A percentile compares a stretch with the other conserved stretches of the same genome.
Conservation (phyloP, 371 early-diverging fungal genomes). For the Actinomortierella wolfii region DNA sequence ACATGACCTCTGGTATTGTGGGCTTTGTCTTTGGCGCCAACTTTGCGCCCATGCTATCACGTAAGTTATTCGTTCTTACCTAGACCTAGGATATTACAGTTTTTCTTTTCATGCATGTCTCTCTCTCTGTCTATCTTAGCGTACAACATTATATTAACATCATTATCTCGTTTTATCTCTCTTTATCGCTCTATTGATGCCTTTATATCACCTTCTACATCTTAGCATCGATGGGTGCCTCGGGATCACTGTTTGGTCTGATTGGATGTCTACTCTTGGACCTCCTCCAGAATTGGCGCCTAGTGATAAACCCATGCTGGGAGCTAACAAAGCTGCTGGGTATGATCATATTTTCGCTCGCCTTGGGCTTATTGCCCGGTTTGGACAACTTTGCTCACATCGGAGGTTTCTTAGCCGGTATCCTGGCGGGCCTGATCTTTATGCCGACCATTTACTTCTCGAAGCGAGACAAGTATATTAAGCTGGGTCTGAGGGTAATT, state of each 20-base stretch:
- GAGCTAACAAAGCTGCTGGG: conserved; percentile 75
- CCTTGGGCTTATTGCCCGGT: conserved; percentile 72
- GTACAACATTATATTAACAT: too few relatives aligned
- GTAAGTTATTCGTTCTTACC: conserved; percentile 41
- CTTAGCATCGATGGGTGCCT: conserved; percentile 77
- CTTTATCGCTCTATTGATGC: not conserved
- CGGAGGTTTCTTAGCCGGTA: conserved; percentile 66
- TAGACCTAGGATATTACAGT: not conserved
- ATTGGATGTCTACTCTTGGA: conserved; percentile 83
- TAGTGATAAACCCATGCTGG: conserved; percentile 64
- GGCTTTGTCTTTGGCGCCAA: conserved; percentile 85
- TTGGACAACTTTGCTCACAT: conserved; percentile 85
- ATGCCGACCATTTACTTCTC: conserved; percentile 53
- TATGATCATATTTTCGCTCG: conserved; percentile 64
- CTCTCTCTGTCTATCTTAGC: not conserved
- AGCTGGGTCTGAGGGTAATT: conserved; percentile 46
- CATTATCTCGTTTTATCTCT: too few relatives aligned
- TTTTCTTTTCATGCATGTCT: conserved; percentile 11
- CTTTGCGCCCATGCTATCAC: conserved; percentile 56
- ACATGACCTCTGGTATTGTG: conserved; percentile 76
- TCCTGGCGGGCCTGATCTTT: conserved; percentile 56
- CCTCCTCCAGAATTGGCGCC: conserved; percentile 78
- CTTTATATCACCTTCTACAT: not conserved
- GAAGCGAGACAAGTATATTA: conserved; percentile 47
- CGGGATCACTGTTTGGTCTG: conserved; percentile 84